Conservation (phyloP, 345 rosid genomes). For the Salix dunnii region DNA sequence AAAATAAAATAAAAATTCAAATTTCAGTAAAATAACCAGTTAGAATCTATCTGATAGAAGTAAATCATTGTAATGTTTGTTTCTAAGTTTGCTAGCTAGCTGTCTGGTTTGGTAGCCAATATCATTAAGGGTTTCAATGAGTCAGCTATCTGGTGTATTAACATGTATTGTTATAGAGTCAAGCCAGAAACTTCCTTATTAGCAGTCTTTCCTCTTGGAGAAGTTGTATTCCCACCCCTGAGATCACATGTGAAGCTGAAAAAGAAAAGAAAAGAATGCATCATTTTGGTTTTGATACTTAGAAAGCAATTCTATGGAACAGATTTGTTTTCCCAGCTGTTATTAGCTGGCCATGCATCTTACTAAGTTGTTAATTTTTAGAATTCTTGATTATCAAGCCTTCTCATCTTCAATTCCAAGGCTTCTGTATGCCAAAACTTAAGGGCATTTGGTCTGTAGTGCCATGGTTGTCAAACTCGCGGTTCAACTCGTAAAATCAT, state of each 20-base stretch:
- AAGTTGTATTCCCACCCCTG: not conserved
- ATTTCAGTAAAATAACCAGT: no score
- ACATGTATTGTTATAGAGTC: not conserved
- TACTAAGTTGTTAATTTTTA: not conserved
- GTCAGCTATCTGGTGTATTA: not conserved
- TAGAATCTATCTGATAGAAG: not conserved
- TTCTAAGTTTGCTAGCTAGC: not conserved
- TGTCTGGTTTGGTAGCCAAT: not conserved
- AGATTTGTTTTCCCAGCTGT: not conserved
- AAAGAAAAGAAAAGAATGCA: not conserved
- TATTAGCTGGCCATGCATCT: not conserved
- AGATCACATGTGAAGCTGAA: not conserved
- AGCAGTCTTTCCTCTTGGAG: not conserved
- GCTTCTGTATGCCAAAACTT: not conserved
- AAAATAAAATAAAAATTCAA: no score
- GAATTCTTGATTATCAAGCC: not conserved
- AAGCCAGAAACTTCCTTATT: not conserved
- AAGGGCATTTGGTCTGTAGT: not conserved
- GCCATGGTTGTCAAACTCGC: no score
- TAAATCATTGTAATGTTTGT: not conserved
- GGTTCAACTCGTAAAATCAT: no score
- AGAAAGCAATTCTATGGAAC: not conserved
- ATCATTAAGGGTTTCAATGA: not conserved
- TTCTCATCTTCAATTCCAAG: not conserved
- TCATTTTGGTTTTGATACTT: not conserved